A percentile compares a stretch with the other conserved stretches of the same genome.
Conservation (phyloP, 768 basidiomycete species). For the Leccinum disarticulatum region DNA sequence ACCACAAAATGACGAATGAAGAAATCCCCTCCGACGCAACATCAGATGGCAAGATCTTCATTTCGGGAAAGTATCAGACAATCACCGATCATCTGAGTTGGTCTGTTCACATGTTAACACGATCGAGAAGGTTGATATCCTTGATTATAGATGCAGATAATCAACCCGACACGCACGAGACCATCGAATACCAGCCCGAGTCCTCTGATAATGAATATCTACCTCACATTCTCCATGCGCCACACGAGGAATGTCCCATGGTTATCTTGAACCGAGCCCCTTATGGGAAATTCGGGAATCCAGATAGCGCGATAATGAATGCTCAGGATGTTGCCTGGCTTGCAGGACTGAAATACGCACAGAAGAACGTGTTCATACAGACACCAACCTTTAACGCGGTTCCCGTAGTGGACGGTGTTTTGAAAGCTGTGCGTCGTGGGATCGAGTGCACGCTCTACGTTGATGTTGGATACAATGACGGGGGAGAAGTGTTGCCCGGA, state of each 20-base stretch:
- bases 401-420: conserved; percentile 56
- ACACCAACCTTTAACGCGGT: conserved; percentile 69
- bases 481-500: conserved; percentile 60
- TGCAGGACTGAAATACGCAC: conserved; percentile 58
- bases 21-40: conserved; percentile 10
- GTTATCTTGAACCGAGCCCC: conserved; percentile 65
- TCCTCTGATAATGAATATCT: conserved; percentile 48
- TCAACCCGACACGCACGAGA: conserved; percentile 35
- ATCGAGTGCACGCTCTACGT: conserved; percentile 61
- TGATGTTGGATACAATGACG: conserved; percentile 56
- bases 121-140: conserved; percentile 11
- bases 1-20: conserved; percentile 18
- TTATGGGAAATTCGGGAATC: conserved; percentile 52
- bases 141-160: conserved; percentile 32
- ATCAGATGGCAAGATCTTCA: conserved; percentile 19
- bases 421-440: conserved; percentile 61
- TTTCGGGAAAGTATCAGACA: conserved; percentile 36
- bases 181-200: conserved; percentile 23
- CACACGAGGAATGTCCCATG: conserved; percentile 61
- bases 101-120: conserved; percentile 2
- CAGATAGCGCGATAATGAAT: conserved; percentile 40
- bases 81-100: conserved; percentile 42
- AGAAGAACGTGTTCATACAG: conserved; percentile 68
- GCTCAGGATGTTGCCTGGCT: conserved; percentile 73
- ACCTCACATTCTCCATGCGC: conserved; percentile 59